Evolutionary conservation across 257 asterid genomes (phyloP).

Genomic region (Petrea volubilis): DNA sequence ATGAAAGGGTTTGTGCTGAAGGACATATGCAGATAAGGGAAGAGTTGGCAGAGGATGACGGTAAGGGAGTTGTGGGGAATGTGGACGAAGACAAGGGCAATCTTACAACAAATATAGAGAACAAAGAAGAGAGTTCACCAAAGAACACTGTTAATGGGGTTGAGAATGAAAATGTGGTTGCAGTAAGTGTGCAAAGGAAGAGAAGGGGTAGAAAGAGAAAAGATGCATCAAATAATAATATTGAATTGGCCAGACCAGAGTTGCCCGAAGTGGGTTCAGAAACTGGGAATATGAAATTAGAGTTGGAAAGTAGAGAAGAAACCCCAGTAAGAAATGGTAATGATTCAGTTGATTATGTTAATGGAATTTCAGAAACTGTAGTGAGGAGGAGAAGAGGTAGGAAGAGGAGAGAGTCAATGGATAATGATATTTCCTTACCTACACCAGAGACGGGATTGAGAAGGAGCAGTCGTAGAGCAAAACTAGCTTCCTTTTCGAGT

Average conservation of each 20-base stretch:
- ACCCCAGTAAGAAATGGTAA: constrained; percentile 26
- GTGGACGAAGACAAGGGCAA: constrained; percentile 19
- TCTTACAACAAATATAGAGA: constrained; percentile 19
- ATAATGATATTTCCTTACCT: constrained; percentile 28
- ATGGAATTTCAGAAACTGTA: constrained; percentile 33
- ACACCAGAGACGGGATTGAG: constrained; percentile 68
- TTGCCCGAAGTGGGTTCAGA: constrained; percentile 26
- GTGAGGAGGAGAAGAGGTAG: constrained; percentile 54
- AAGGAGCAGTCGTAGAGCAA: constrained; percentile 87
- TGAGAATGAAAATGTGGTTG: constrained; percentile 37
- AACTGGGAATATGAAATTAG: constrained; percentile 23
- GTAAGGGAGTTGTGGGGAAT: constrained; percentile 20
- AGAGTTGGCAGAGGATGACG: constrained; percentile 30
- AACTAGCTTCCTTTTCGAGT: constrained; percentile 37
- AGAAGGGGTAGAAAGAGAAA: constrained; percentile 74
- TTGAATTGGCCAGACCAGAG: constrained; percentile 33
- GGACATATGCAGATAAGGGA: constrained; percentile 28
- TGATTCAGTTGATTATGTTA: constrained; percentile 29
- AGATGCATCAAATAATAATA: constrained; percentile 23
- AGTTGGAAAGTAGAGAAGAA: constrained; percentile 31
- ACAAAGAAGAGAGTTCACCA: constrained; percentile 29
- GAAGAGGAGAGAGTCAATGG: constrained; percentile 47
- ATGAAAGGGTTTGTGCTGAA: constrained; percentile 24
- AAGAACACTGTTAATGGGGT: constrained; percentile 29
- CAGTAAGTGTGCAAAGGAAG: constrained; percentile 37